Evolutionary conservation across 78 protist species (phyloP).

Genomic region (Chrysochromulina tobinii): DNA sequence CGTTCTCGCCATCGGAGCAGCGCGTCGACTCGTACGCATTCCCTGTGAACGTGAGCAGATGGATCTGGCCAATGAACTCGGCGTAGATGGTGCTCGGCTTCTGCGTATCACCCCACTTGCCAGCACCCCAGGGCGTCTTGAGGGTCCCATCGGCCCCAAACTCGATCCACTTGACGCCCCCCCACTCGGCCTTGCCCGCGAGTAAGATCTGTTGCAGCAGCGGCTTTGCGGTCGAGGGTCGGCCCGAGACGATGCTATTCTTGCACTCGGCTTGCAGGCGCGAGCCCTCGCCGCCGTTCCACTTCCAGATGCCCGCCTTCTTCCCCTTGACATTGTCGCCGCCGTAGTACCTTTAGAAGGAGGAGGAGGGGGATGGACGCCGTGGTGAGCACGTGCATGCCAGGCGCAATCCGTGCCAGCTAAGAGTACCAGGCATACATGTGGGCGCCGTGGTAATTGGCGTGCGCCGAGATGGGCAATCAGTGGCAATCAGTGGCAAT

Average conservation of each 20-base stretch:
- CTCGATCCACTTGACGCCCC: background rate
- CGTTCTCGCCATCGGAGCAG: background rate
- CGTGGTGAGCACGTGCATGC: too few relatives aligned
- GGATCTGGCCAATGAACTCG: background rate
- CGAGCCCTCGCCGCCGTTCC: conserved; percentile 32
- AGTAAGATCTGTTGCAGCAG: background rate
- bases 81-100: background rate
- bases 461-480: too few relatives aligned
- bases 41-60: background rate
- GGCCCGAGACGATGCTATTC: background rate
- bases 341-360: background rate
- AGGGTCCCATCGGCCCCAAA: background rate
- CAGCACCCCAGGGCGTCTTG: background rate
- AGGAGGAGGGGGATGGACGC: too few relatives aligned
- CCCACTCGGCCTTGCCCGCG: background rate
- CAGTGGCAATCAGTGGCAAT: too few relatives aligned
- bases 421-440: too few relatives aligned
- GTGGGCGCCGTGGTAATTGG: too few relatives aligned
- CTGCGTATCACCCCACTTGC: background rate
- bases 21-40: too few relatives aligned
- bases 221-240: background rate
- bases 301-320: background rate
- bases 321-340: background rate
- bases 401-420: too few relatives aligned
- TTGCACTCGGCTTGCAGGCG: background rate